Evolutionary conservation across 345 rosid species (phyloP).

Genomic region (Eutrema heterophyllum): DNA sequence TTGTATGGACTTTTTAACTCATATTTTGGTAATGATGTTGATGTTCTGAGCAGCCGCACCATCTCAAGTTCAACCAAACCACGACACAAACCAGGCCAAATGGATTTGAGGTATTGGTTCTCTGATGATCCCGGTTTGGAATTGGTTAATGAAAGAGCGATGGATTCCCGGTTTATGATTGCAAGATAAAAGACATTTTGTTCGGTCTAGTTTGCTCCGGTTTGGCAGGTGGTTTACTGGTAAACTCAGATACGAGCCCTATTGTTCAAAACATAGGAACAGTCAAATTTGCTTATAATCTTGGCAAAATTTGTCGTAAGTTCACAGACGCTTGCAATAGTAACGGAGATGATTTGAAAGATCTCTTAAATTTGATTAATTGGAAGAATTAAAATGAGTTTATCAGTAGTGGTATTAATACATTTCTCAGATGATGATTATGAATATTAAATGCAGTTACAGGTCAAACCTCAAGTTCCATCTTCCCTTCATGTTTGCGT

Average conservation of each 20-base stretch:
- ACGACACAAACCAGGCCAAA: neutral
- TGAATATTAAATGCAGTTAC: slow-evolving; percentile 29
- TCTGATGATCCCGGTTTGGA: neutral
- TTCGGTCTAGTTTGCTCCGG: neutral
- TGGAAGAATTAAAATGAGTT: neutral
- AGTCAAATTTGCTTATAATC: neutral
- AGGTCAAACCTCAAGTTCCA: slow-evolving; percentile 80
- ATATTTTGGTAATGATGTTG: slow-evolving; percentile 6
- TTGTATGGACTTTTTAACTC: neutral
- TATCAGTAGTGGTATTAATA: slow-evolving; percentile 2
- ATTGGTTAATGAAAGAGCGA: neutral
- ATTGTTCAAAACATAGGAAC: neutral
- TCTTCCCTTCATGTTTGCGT: slow-evolving; percentile 69
- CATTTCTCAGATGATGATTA: slow-evolving; percentile 19
- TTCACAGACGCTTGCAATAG: neutral
- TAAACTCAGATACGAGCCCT: neutral
- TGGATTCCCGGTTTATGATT: neutral
- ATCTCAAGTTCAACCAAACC: neutral
- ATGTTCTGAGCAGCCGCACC: neutral
- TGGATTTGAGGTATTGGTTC: neutral
- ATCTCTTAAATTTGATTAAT: slow-evolving; percentile 13
- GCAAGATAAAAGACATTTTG: neutral
- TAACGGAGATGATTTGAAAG: neutral
- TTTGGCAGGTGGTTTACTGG: neutral
- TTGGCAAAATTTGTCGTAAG: neutral